These are phyloP conservation scores for Coniella lustricola DNA, from an alignment of 2,329 filamentous ascomycete genomes.

Conservation along the genomic window DNA sequence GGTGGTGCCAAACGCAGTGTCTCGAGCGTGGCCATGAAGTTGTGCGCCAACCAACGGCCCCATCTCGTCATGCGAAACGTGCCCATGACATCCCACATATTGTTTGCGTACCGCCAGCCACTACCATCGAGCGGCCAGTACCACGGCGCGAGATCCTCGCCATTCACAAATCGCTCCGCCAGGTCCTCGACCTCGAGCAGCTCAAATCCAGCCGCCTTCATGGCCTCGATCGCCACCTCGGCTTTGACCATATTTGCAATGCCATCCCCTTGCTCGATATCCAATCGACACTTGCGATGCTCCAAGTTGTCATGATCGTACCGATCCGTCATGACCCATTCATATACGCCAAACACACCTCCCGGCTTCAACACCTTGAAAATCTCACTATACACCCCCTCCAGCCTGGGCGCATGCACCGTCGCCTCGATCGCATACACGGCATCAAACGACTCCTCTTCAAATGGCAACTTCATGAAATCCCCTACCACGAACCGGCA, in stretches of 20 bases:
- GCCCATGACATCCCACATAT: conserved; percentile 11
- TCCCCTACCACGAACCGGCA: conserved; percentile 66
- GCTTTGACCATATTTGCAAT: conserved; percentile 73
- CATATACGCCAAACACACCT: conserved; percentile 69
- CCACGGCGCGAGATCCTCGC: conserved; percentile 56
- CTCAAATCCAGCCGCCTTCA: conserved; percentile 63
- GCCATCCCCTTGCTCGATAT: conserved; percentile 70
- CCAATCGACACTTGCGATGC: conserved; percentile 64
- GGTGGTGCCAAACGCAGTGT: conserved; percentile 54
- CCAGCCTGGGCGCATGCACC: conserved; percentile 64
- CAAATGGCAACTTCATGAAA: conserved; percentile 74
- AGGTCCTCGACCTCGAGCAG: conserved; percentile 63
- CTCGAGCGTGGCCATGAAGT: conserved; percentile 60
- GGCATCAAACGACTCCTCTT: conserved; percentile 65
- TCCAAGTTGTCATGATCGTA: conserved; percentile 63
- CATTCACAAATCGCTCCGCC: conserved; percentile 44
- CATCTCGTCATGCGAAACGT: conserved; percentile 59
- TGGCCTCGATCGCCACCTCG: conserved; percentile 56
- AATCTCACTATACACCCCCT: conserved; percentile 67
- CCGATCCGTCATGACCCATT: conserved; percentile 72
- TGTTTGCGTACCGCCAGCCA: conserved; percentile 11
- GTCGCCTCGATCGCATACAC: conserved; percentile 76
- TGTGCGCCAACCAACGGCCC: conserved; percentile 57
- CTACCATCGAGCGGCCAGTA: conserved; percentile 39
- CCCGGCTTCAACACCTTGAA: conserved; percentile 70